A percentile compares a stretch with the other conserved stretches of the same genome.
Evolutionary conservation across 2,329 filamentous ascomycete genomes (phyloP).

Genomic region (Pseudogymnoascus sp.): DNA sequence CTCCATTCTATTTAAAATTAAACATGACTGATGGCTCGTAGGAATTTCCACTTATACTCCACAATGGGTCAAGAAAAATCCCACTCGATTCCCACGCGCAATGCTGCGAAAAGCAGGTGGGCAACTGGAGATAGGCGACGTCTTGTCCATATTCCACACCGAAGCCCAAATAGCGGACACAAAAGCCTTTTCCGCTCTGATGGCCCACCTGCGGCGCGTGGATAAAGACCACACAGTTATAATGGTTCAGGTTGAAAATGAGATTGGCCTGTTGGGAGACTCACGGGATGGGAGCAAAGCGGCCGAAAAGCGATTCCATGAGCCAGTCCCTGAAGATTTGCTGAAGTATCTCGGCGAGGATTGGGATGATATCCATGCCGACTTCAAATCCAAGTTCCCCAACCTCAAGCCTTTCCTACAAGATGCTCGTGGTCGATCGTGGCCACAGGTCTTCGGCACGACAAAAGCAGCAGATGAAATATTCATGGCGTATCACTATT

Average conservation of each 20-base stretch:
- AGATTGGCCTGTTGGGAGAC: background rate
- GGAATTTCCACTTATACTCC: background rate
- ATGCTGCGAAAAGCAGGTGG: conserved; percentile 9
- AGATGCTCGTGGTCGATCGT: conserved; percentile 18
- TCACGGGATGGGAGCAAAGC: background rate
- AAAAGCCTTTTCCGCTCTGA: background rate
- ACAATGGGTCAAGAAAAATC: background rate
- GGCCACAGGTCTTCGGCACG: conserved; percentile 34
- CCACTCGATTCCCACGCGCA: background rate
- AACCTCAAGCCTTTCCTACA: background rate
- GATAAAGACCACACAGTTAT: conserved; percentile 31
- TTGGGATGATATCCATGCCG: background rate
- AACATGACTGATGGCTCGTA: conserved; percentile 12
- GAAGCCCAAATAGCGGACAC: conserved; percentile 20
- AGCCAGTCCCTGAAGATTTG: background rate
- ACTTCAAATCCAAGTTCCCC: background rate
- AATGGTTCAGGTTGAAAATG: background rate
- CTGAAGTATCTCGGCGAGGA: background rate
- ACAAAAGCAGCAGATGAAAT: conserved; percentile 33
- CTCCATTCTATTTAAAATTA: background rate
- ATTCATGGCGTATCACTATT: conserved; percentile 41
- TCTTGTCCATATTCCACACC: conserved; percentile 31
- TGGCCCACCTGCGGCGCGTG: conserved; percentile 30
- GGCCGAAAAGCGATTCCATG: background rate
- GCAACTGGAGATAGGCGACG: conserved; percentile 25